phyloP scores from a whole-genome alignment of 106 monocot species.

The Allium sativum region DNA sequence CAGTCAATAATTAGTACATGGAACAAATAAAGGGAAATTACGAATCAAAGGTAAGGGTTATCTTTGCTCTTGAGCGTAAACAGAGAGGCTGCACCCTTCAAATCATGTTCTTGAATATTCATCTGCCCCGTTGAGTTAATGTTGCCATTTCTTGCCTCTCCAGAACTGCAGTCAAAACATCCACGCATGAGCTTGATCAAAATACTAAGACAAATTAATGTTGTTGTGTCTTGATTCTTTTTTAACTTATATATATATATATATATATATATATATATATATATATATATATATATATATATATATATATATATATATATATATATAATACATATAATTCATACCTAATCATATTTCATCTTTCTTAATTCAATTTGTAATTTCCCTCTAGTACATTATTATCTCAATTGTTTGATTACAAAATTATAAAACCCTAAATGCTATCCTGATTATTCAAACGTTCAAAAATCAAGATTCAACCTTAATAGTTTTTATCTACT shows the following conservation, averaged over 20 bases:
- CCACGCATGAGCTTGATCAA: background rate
- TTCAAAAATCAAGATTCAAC: no score
- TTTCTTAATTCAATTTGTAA: background rate
- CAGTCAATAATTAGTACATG: no score
- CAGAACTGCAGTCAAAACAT: constrained; percentile 2
- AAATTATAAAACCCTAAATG: no score
- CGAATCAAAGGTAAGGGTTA: constrained; percentile 2
- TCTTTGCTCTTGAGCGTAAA: constrained; percentile 17
- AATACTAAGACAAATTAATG: background rate
- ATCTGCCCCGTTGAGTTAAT: constrained; percentile 2
- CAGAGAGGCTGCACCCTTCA: constrained; percentile 23
- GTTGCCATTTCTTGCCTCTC: background rate
- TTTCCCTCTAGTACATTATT: no score
- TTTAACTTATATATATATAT: background rate
- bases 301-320: no score
- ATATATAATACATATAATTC: no score
- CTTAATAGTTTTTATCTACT: no score
- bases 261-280: no score
- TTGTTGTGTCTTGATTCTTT: background rate
- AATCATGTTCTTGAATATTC: constrained; percentile 17
- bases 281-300: no score
- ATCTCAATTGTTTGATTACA: no score
- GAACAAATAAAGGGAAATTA: background rate
- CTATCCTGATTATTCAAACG: no score
- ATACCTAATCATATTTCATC: no score